Base-by-base conservation (phyloP, 768 basidiomycete genomes). In the Exidia glandulosa region DNA sequence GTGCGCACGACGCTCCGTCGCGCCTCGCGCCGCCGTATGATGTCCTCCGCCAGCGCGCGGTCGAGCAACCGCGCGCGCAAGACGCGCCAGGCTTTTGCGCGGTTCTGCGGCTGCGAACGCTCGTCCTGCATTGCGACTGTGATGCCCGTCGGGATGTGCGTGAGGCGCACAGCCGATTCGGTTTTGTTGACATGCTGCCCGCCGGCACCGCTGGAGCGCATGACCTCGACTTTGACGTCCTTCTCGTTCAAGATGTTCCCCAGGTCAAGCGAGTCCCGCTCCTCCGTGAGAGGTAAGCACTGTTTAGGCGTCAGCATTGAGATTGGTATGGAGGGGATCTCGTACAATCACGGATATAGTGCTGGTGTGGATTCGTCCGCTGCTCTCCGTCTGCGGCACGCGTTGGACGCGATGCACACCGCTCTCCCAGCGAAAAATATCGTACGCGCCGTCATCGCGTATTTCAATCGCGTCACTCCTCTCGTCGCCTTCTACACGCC, bases 101-200 rank as follows among this genome's bases (percentile, higher is more conserved):
- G 86, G 67, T 99, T 98, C 90, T 97, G 88, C 71, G 98, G 95
- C 67, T 99, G 96, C 69, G 88, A 91, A 5, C 96, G 82, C 65
- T 94, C 93, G 67, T 99, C 94, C 74, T 99, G 96, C 90, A 97
- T 98, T 7, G 93, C 94, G 9, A 98, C 95, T 1, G 87, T 88
- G 59, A 98, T 86, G 0, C 95, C 94, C 3, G 92, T 89, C 1
- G 96, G 95, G 14, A 88, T 74, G 66, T 99, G 96, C 0, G 93
- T 95, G 50, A 98, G 72, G 1, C 96, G 86, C 25, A 99, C 94
- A 2, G 96, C 95, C 2, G 95, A 97, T 73, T 99, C 96, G 0
- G 96, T 98, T 79, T 88, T 91, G 75, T 99, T 99, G 67, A 98
- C 96, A 73, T 98, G 95, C 79, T 96, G 94, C 16, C 96, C 95